Evolutionary conservation across 2,329 filamentous ascomycete genomes (phyloP).

Genomic region (Penicillium thymicola): DNA sequence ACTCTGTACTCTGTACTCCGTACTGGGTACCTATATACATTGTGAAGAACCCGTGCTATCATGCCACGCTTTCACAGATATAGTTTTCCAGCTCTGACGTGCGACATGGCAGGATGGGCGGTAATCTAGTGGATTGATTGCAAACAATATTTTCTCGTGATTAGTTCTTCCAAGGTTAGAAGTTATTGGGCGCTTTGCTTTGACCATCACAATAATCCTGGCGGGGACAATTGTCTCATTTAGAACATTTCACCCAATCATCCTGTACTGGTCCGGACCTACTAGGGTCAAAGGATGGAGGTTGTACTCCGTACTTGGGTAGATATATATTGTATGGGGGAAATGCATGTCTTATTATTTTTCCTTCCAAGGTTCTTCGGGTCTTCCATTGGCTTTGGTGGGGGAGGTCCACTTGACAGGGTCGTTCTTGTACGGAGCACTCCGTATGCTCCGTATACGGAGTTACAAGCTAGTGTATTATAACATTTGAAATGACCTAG

Average conservation of each 20-base stretch:
- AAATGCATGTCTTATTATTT: slow-evolving; percentile 14
- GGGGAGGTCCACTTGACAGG: slow-evolving; percentile 23
- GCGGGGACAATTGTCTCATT: neutral
- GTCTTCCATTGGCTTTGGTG: slow-evolving; percentile 26
- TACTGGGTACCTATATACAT: neutral
- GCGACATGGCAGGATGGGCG: neutral
- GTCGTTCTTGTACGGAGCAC: slow-evolving; percentile 10
- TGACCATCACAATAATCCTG: neutral
- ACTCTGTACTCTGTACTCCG: neutral
- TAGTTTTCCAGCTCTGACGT: neutral
- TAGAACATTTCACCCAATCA: neutral
- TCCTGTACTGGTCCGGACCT: neutral
- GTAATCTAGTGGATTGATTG: neutral
- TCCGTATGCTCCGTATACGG: neutral
- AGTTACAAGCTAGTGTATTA: slow-evolving; percentile 2
- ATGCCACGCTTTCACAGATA: neutral
- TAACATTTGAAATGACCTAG: neutral
- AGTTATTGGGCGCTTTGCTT: neutral
- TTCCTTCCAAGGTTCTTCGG: slow-evolving; percentile 25
- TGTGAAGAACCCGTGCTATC: neutral
- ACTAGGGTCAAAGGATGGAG: neutral
- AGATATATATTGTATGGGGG: neutral
- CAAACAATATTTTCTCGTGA: neutral
- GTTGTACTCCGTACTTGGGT: neutral
- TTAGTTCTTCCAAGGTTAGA: neutral